A percentile compares a stretch with the other conserved stretches of the same genome.
phyloP scores from a whole-genome alignment of 352 stramenopile genomes.

The Globisporangium abappressorium region DNA sequence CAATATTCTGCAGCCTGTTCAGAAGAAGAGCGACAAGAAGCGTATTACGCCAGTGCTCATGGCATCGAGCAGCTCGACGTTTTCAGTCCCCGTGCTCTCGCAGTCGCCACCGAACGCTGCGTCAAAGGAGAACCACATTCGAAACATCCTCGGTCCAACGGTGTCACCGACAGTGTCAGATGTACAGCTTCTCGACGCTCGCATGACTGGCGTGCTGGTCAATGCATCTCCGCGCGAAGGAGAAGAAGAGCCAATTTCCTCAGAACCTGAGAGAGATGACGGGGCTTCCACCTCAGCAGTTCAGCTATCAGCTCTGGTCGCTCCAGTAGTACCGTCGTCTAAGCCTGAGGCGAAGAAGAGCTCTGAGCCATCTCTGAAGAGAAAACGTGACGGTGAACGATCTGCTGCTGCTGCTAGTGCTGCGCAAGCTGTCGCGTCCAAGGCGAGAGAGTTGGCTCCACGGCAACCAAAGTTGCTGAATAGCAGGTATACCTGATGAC shows the following conservation, averaged over 20 bases:
- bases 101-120: constrained; percentile 33
- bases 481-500: constrained; percentile 42
- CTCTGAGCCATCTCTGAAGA: constrained; percentile 44
- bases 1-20: constrained; percentile 33
- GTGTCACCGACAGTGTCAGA: constrained; percentile 51
- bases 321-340: constrained; percentile 20
- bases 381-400: constrained; percentile 63
- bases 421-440: constrained; percentile 26
- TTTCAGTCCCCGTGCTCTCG: constrained; percentile 1
- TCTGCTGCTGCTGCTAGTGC: constrained; percentile 16
- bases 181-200: constrained; percentile 48
- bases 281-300: background rate
- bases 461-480: constrained; percentile 51
- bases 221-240: constrained; percentile 20
- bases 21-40: constrained; percentile 63
- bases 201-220: constrained; percentile 38
- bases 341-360: constrained; percentile 35
- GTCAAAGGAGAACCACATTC: constrained; percentile 77
- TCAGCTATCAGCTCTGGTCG: constrained; percentile 13
- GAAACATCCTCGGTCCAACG: constrained; percentile 68
- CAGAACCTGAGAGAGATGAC: background rate
- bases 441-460: constrained; percentile 59
- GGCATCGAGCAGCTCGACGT: constrained; percentile 17
- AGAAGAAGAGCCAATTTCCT: constrained; percentile 1
- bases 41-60: constrained; percentile 57